Percentiles rank a stretch among this genome's conserved stretches.
Evolutionary conservation across 805 yeast species (phyloP).

Genomic region (Candida pini): DNA sequence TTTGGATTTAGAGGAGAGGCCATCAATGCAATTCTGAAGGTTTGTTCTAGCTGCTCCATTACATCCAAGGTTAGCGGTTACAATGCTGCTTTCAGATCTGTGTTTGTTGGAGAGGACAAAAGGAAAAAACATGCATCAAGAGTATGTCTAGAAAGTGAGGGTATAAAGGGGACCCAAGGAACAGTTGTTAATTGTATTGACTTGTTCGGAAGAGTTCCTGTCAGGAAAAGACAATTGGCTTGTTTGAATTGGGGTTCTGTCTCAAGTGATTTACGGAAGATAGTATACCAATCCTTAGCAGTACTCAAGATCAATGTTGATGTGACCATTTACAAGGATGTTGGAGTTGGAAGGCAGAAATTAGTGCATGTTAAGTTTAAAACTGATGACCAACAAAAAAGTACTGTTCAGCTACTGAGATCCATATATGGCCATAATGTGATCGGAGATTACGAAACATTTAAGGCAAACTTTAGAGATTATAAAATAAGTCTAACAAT

Average conservation of each 20-base stretch:
- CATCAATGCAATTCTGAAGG: slow-evolving; percentile 44
- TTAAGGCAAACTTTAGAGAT: slow-evolving; percentile 24
- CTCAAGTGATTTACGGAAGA: slow-evolving; percentile 25
- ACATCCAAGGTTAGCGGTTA: slow-evolving; percentile 36
- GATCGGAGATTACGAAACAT: slow-evolving; percentile 19
- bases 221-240: slow-evolving; percentile 30
- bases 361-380: neutral
- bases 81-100: slow-evolving; percentile 24
- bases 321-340: slow-evolving; percentile 11
- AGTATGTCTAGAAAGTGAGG: neutral
- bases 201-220: slow-evolving; percentile 40
- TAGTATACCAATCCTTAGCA: slow-evolving; percentile 27
- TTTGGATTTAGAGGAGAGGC: slow-evolving; percentile 78
- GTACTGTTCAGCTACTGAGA: slow-evolving; percentile 12
- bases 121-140: slow-evolving; percentile 1
- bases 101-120: slow-evolving; percentile 12
- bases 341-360: slow-evolving; percentile 1
- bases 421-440: slow-evolving; percentile 28
- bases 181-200: slow-evolving; percentile 33
- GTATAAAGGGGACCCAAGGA: slow-evolving; percentile 23
- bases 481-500: slow-evolving; percentile 33
- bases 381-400: neutral
- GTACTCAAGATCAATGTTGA: slow-evolving; percentile 20
- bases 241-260: slow-evolving; percentile 18
- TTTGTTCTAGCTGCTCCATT: slow-evolving; percentile 39